Conservation (phyloP, 331 rosid genomes). For the Dryas integrifolia region DNA sequence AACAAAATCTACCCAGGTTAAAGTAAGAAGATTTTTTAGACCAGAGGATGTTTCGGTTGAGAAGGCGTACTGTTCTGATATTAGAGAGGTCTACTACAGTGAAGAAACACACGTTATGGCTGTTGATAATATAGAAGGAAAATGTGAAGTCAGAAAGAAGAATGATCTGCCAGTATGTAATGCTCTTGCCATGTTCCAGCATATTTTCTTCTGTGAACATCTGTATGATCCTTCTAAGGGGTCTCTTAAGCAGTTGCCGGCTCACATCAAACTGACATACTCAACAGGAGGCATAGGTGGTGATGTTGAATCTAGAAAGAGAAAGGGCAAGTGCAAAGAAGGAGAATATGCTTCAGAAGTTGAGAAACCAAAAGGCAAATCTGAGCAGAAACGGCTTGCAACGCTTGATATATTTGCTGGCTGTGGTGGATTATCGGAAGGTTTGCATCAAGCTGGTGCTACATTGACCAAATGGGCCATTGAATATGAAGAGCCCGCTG, state of each 20-base stretch:
- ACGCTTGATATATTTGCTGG: slow-evolving; percentile 97
- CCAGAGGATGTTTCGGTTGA: slow-evolving; percentile 83
- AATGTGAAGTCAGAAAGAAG: slow-evolving; percentile 52
- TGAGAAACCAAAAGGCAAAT: slow-evolving; percentile 35
- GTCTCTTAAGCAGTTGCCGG: slow-evolving; percentile 66
- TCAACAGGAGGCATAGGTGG: slow-evolving; percentile 41
- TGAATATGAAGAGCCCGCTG: slow-evolving; percentile 98
- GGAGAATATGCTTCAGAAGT: slow-evolving; percentile 52
- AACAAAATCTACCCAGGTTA: slow-evolving; percentile 50
- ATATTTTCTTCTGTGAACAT: slow-evolving; percentile 50
- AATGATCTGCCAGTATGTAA: slow-evolving; percentile 36
- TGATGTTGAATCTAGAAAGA: slow-evolving; percentile 68
- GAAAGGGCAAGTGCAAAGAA: slow-evolving; percentile 84
- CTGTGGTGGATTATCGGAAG: slow-evolving; percentile 96
- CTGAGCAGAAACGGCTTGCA: slow-evolving; percentile 47
- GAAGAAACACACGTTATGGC: slow-evolving; percentile 31
- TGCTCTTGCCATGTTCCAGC: slow-evolving; percentile 41
- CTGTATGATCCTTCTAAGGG: slow-evolving; percentile 55
- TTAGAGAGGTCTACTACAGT: slow-evolving; percentile 54
- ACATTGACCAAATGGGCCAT: slow-evolving; percentile 92
- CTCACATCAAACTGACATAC: slow-evolving; percentile 56
- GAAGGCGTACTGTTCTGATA: slow-evolving; percentile 56
- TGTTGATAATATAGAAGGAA: slow-evolving; percentile 39
- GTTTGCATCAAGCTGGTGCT: slow-evolving; percentile 71
- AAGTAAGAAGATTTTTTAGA: slow-evolving; percentile 77